Evolutionary conservation across 768 basidiomycete genomes (phyloP).

Genomic region (Artomyces pyxidatus): DNA sequence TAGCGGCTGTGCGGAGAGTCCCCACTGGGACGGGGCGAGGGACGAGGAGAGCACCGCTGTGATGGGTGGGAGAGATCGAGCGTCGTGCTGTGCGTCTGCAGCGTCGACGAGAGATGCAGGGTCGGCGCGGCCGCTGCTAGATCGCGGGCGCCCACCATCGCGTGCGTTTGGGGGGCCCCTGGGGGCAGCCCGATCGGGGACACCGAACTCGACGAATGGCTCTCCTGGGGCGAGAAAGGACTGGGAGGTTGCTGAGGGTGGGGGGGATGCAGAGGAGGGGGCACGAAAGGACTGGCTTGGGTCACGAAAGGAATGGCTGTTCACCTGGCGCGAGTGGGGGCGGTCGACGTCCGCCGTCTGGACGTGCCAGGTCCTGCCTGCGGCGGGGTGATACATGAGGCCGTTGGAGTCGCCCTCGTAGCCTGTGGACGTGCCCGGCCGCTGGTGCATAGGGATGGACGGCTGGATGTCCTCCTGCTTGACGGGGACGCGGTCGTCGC

Average conservation of each 20-base stretch:
- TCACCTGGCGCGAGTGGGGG: slow-evolving; percentile 29
- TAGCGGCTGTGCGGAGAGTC: slow-evolving; percentile 33
- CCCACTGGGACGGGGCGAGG: slow-evolving; percentile 29
- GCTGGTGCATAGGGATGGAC: slow-evolving; percentile 26
- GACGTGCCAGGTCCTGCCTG: slow-evolving; percentile 28
- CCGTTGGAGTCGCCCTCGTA: slow-evolving; percentile 45
- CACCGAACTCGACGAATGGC: slow-evolving; percentile 37
- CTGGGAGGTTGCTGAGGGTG: slow-evolving; percentile 32
- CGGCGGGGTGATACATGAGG: slow-evolving; percentile 21
- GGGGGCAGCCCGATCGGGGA: slow-evolving; percentile 29
- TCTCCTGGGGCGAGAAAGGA: slow-evolving; percentile 60
- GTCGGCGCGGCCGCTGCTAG: slow-evolving; percentile 41
- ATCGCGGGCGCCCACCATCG: slow-evolving; percentile 35
- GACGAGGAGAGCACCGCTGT: slow-evolving; percentile 69
- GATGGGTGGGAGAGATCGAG: slow-evolving; percentile 64
- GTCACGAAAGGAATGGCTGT: slow-evolving; percentile 69
- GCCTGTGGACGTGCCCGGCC: slow-evolving; percentile 68
- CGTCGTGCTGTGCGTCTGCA: slow-evolving; percentile 20
- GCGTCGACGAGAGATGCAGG: slow-evolving; percentile 43
- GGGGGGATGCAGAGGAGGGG: slow-evolving; percentile 36
- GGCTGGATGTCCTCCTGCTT: slow-evolving; percentile 35
- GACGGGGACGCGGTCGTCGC: slow-evolving; percentile 22
- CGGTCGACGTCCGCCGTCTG: slow-evolving; percentile 32
- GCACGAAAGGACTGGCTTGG: slow-evolving; percentile 76
- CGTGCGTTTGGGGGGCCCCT: slow-evolving; percentile 18